These are phyloP conservation scores for Allium sativum DNA, from an alignment of 106 monocot genomes.

Conservation along the genomic window DNA sequence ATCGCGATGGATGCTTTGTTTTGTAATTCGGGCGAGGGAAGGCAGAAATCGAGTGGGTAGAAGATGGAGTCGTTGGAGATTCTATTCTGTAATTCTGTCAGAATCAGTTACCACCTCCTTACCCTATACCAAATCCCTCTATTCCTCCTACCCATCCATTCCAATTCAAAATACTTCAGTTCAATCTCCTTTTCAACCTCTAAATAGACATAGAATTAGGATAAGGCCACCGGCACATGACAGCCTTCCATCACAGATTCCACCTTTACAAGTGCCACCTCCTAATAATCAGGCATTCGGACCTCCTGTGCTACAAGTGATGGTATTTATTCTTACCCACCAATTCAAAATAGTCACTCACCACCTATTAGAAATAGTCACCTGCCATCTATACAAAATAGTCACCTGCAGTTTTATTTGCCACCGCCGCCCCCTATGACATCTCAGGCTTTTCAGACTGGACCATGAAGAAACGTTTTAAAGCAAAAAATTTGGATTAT, in stretches of 20 bases:
- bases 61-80: no score
- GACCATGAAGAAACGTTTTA: no score
- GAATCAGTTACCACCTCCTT: slow-evolving; percentile 21
- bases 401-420: slow-evolving; percentile 20
- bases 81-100: no score
- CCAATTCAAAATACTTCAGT: slow-evolving; percentile 22
- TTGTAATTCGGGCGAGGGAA: no score
- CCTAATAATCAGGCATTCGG: slow-evolving; percentile 28
- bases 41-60: no score
- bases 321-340: slow-evolving; percentile 17
- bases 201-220: slow-evolving; percentile 15
- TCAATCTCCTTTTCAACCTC: slow-evolving; percentile 24
- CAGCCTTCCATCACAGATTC: slow-evolving; percentile 6
- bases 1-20: no score
- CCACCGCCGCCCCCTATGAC: slow-evolving; percentile 13
- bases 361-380: no score
- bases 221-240: slow-evolving; percentile 14
- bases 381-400: slow-evolving; percentile 11
- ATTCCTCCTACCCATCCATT: slow-evolving; percentile 12
- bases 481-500: no score
- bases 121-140: slow-evolving; percentile 20
- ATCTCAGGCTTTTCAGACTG: no score
- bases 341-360: slow-evolving; percentile 7
- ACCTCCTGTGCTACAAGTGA: slow-evolving; percentile 19
- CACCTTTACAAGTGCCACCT: slow-evolving; percentile 26